Evolutionary conservation across 305 asterid species (phyloP).

Genomic region (Fraxinus paxiana): DNA sequence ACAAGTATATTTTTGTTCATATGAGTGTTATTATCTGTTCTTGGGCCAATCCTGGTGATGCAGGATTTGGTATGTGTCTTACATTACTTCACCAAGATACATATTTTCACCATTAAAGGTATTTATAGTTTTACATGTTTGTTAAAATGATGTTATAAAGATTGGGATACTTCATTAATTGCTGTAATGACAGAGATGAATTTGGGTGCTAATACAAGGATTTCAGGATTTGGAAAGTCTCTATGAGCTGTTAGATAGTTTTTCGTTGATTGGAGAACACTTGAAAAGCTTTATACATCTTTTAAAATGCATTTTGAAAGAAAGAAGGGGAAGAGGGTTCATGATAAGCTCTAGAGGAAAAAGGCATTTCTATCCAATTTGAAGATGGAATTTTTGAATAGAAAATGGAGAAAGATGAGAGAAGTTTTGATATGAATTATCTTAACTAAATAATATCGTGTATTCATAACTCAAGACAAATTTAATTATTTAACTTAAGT

Average conservation of each 20-base stretch:
- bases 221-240: not conserved
- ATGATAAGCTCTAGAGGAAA: not conserved
- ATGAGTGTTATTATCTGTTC: not conserved
- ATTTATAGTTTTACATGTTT: not conserved
- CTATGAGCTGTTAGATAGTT: not conserved
- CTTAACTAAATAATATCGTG: not conserved
- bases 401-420: not conserved
- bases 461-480: not conserved
- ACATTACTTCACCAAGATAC: not conserved
- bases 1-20: not conserved
- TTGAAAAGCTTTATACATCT: not conserved
- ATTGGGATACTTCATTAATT: not conserved
- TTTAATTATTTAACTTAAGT: not conserved
- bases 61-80: not conserved
- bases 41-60: not conserved
- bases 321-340: not conserved
- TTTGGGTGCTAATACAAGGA: not conserved
- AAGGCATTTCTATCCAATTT: not conserved
- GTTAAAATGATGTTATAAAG: not conserved
- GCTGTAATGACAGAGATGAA: not conserved
- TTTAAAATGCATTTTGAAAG: not conserved
- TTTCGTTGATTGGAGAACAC: not conserved
- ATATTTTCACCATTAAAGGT: not conserved
- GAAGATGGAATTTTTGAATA: not conserved
- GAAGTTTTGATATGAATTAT: not conserved